Base-by-base conservation (phyloP, 805 yeast genomes). In the Saccharomycopsis sp. region DNA sequence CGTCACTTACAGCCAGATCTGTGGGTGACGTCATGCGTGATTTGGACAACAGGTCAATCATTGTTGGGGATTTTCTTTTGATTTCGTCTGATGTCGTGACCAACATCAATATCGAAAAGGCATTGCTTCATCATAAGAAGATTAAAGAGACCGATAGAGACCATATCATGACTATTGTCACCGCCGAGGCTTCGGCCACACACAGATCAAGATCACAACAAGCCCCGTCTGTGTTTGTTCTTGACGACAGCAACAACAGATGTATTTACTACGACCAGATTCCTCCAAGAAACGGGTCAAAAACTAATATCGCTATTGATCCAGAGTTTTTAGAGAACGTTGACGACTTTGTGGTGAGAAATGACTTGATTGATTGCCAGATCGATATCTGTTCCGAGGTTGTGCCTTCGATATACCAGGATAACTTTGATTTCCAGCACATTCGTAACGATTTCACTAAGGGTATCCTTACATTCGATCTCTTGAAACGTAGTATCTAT, bases 1-100 rank as follows among this genome's bases (percentile, higher is more conserved):
- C 88, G 78, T 83, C 96, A 23, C 82, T 90, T 53, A 97, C 93
- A 70, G 85, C 94, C 9, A 76, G 92, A 70, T 88, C 96, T 25
- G 96, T 93, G 9, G 99, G 99, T 64, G 99, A 94, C 73, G 96
- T 96, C 20, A 89, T 94, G 96, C 81, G 99, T 70, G 98, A 93
- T 68, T 75, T 94, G 59, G 99, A 94, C 70, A 85, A 89, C 61
- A 78, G 96, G 65, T 97, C 97, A 3, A 75, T 93, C 58, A 89
- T 94, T 55, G 83, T 88, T 0, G 92, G 96, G 14, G 99, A 94
- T 71, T 94, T 94, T 67, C 74, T 94, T 58, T 77, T 94, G 42
- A 88, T 94, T 35, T 84, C 96, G 7, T 99, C 99, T 62, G 99
- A 94, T 70, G 96, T 93, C 19, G 89, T 94, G n/a, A 87, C 97